phyloP scores from a whole-genome alignment of 345 rosid species.

The Lumnitzera racemosa region DNA sequence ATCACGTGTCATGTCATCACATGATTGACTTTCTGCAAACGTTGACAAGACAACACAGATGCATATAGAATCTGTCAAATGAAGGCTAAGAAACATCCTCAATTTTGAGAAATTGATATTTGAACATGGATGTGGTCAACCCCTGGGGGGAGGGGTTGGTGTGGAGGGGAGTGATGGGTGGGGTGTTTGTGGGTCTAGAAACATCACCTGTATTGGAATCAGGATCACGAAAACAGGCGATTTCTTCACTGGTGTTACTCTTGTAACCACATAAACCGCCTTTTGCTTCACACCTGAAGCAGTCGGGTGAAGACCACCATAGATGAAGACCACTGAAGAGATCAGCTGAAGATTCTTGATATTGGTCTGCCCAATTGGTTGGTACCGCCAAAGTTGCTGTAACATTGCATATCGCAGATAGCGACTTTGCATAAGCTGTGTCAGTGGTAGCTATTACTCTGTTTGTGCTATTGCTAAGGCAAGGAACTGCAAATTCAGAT shows the following conservation, averaged over 20 bases:
- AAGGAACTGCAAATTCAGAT: constrained; percentile 26
- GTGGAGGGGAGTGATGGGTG: no score
- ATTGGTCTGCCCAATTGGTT: constrained; percentile 27
- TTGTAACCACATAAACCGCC: constrained; percentile 42
- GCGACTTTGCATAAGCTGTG: constrained; percentile 11
- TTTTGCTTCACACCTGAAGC: constrained; percentile 28
- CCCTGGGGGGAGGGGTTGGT: no score
- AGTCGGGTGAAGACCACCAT: constrained; percentile 46
- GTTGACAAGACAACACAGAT: no score
- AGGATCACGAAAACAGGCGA: constrained; percentile 31
- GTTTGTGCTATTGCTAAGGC: constrained; percentile 52
- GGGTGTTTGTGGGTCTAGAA: no score
- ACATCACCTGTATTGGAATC: no score
- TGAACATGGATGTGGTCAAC: no score
- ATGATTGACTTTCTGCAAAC: no score
- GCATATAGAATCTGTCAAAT: no score
- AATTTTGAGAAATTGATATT: no score
- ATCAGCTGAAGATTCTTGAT: constrained; percentile 20
- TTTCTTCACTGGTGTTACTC: constrained; percentile 24
- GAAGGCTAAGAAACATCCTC: no score
- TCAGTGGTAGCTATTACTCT: constrained; percentile 52
- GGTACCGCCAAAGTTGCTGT: constrained; percentile 33
- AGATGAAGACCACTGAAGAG: constrained; percentile 41
- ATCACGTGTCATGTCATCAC: no score
- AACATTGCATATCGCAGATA: constrained; percentile 31